Evolutionary conservation across 2,329 filamentous ascomycete genomes (phyloP), one percentile per base, ranked within the genome.

Genomic region (Trichoderma koningiopsis): DNA sequence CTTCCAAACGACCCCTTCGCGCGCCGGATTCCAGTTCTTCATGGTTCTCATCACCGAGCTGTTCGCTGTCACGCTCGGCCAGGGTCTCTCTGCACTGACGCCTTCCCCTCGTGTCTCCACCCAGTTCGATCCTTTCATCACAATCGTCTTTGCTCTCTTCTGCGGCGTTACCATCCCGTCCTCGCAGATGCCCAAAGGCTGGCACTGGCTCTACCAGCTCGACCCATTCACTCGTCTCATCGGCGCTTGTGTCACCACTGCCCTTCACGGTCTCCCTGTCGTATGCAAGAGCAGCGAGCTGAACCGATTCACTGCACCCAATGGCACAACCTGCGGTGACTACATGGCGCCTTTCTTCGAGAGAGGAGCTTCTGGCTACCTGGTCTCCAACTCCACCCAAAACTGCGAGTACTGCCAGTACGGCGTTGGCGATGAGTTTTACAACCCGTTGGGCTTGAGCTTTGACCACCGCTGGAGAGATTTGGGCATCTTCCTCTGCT

Each of bases 21-120:
- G 92, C 5, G 92, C 93, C 0, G 94, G 93, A 0, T 96, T 94
- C 79, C 92, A 95, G 77, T 96, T 96, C 85, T 83, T 97, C 77
- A 93, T 96, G 81, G 81, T 96, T 4, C 84, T 97, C 66, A 86
- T 95, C 74, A 95, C 92, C 0, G 93, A 97, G 77, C 78, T 96
- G 60, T 97, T 97, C 81, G 89, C 91, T 10, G 91, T 96, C 49
- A 93, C 92, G 0, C 83, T 97, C 2, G 93, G 87, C 3, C 94
- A 95, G 77, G 88, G 87, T 68, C 85, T 97, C 5, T 90, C 92
- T 0, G 89, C 94, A 0, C 81, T 95, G 68, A 96, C 93, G 0
- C 92, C 94, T 0, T 89, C 87, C 29, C 88, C 92, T 2, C 93
- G 93, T 80, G 92, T 96, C 74, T 89, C 92, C 0, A 89, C 91